A percentile compares a stretch with the other conserved stretches of the same genome.
phyloP scores from a whole-genome alignment of 1,284 basidiomycete species.

The Ustilago bromivora region DNA sequence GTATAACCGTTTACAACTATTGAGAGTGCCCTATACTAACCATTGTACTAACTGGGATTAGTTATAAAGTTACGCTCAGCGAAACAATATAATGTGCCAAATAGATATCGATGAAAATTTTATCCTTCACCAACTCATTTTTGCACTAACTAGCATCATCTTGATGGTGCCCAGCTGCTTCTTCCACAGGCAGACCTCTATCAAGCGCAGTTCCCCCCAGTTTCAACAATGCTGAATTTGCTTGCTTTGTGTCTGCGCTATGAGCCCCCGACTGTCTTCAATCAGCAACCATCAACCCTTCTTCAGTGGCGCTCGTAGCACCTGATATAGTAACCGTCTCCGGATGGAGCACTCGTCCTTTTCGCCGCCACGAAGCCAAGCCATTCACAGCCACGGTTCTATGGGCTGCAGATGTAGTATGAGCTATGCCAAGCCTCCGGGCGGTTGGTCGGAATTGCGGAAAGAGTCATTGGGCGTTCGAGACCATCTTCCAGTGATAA shows the following conservation, averaged over 20 bases:
- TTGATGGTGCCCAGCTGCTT: background rate
- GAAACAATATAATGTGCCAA: background rate
- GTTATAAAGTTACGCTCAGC: background rate
- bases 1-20: background rate
- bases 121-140: no score
- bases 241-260: no score
- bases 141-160: background rate
- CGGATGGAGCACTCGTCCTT: background rate
- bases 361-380: background rate
- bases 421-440: background rate
- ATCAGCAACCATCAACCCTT: background rate
- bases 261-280: background rate
- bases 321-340: background rate
- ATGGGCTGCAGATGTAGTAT: background rate
- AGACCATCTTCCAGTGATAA: background rate
- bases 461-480: background rate
- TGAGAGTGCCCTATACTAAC: constrained; percentile 31
- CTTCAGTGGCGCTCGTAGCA: background rate
- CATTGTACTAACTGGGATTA: constrained; percentile 30
- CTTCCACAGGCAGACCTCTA: background rate
- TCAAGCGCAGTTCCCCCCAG: background rate
- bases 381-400: background rate
- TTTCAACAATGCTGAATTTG: background rate
- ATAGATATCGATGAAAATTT: background rate
- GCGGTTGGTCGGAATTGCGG: background rate